A percentile compares a stretch with the other conserved stretches of the same genome.
These are phyloP conservation scores for Benincasa hispida DNA, from an alignment of 306 rosid genomes.

Conservation along the genomic window DNA sequence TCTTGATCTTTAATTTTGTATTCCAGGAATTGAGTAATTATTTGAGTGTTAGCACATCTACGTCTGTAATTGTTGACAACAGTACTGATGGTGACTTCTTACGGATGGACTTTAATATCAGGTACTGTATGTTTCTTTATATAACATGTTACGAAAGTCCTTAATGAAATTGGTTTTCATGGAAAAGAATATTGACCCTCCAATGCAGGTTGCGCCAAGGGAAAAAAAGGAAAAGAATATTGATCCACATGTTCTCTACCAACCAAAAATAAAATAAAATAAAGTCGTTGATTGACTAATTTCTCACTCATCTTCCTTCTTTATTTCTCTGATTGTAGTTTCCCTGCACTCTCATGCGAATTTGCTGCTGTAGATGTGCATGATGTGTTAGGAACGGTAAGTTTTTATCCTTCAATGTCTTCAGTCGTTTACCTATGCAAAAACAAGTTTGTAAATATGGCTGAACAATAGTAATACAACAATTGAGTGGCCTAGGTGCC, in stretches of 20 bases:
- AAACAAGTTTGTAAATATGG: neutral
- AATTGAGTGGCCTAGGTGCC: neutral
- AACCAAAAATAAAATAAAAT: neutral
- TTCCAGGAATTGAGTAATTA: constrained; percentile 82
- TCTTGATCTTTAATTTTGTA: neutral
- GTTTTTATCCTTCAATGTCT: constrained; percentile 19
- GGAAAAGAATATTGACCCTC: neutral
- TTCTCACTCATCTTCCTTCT: constrained; percentile 2
- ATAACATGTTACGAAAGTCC: neutral
- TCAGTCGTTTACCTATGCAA: constrained; percentile 3
- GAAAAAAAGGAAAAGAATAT: neutral
- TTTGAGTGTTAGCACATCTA: constrained; percentile 70
- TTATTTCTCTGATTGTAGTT: constrained; percentile 46
- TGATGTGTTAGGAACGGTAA: constrained; percentile 96
- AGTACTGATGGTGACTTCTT: constrained; percentile 82
- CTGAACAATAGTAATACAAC: neutral
- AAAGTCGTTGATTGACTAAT: neutral
- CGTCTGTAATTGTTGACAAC: constrained; percentile 78
- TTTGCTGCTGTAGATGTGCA: constrained; percentile 88
- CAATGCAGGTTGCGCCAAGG: too few species aligned
- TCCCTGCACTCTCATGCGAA: constrained; percentile 90
- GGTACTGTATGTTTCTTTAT: constrained; percentile 27
- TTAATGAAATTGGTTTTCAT: neutral
- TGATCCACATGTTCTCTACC: neutral
- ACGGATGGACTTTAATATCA: constrained; percentile 77